Base-by-base conservation (phyloP, 2,329 filamentous ascomycete species). In the Scytalidium sp. region DNA sequence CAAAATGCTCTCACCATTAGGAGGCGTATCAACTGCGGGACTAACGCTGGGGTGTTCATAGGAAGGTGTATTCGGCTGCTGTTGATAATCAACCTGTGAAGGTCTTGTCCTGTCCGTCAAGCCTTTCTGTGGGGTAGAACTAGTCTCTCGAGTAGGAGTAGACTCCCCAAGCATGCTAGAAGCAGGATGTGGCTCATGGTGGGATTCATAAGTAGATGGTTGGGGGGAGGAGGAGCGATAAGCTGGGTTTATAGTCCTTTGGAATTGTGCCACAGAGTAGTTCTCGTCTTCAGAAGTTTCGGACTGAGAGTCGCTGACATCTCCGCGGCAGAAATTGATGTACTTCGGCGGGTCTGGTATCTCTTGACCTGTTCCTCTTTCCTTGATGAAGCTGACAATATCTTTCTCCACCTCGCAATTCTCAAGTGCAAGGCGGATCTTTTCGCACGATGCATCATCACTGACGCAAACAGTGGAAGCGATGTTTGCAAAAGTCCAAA, bases 401-500 rank as follows among this genome's bases (percentile, higher is more conserved):
- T 99, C 95, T 67, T 93, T 96, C 67, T 97, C 92, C 2, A 99
- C 94, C 61, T 99, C 94, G 72, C 95, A 96, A 63, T 89, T 88
- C 71, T 99, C 95, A 2, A 99, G 77, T 0, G 93, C 93, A 4
- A 97, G 74, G 10, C 95, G 85, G 53, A 99, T 89, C 74, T 97
- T 97, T 70, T 99, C 95, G 68, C 93, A 99, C 2, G 93, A 94
- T 56, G 88, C 83, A 72, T 99, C 94, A 63, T 99, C 94, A 66
- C 92, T 97, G 43, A 99, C 94, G 64, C 94, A 99, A 10, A 97
- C 94, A 0, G 93, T 97, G 0, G 93, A 97, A 1, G 94, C 85
- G 60, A 99, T 91, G 67, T 99, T 99, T 49, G 94, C 93, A 72
- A 97, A 99, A 13, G 86, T 93, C 95, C 94, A 99, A 7, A 99